Percentiles rank a stretch among this genome's conserved stretches.
Evolutionary conservation across 148 eudicot genomes (phyloP).

Genomic region (Hydrangea macrophylla): DNA sequence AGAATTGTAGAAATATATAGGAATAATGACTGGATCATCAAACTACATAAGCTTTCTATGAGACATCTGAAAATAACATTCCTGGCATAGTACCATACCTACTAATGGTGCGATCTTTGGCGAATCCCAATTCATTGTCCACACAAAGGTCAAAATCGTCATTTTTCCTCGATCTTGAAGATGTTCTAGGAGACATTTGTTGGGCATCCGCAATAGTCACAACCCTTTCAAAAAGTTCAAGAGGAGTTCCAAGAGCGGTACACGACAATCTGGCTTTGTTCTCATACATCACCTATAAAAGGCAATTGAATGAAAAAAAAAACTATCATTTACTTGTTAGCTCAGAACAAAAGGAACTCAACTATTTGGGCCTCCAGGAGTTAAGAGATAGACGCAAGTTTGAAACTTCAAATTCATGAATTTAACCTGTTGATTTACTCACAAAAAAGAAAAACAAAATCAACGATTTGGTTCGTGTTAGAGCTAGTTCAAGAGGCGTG

Average conservation of each 20-base stretch:
- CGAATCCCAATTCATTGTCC: constrained; percentile 88
- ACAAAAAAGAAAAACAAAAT: not conserved
- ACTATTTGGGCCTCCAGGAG: not conserved
- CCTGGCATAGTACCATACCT: constrained; percentile 39
- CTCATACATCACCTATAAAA: constrained; percentile 82
- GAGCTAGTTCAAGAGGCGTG: not conserved
- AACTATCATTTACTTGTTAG: not conserved
- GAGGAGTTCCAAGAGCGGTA: constrained; percentile 82
- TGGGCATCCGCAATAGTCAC: constrained; percentile 85
- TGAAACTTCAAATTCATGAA: not conserved
- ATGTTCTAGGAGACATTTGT: constrained; percentile 64
- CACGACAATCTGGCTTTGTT: constrained; percentile 76
- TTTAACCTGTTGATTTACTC: too few species aligned
- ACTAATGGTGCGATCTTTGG: constrained; percentile 92
- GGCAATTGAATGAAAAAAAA: constrained; percentile 7
- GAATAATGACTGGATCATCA: not conserved
- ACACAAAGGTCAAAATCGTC: constrained; percentile 83
- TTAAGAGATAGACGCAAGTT: not conserved
- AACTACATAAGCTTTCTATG: not conserved
- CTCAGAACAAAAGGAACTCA: not conserved
- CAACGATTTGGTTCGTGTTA: not conserved
- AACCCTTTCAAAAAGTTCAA: constrained; percentile 65
- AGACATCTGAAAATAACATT: not conserved
- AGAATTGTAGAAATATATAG: not conserved
- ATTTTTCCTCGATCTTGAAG: constrained; percentile 69